Evolutionary conservation across 768 basidiomycete species (phyloP).

Genomic region (Lentinula raphanica): DNA sequence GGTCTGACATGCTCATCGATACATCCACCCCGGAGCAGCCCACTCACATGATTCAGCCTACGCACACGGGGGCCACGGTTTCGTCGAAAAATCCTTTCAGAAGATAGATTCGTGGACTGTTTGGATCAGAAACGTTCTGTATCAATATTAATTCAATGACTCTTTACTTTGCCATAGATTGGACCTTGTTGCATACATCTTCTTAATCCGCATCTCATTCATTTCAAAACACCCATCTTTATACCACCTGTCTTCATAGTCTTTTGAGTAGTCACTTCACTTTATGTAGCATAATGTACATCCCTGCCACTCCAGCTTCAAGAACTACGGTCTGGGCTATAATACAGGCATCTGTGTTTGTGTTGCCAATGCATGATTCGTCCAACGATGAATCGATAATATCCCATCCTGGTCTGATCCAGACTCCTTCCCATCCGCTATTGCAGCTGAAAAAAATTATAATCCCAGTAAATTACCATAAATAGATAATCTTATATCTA

Average conservation of each 20-base stretch:
- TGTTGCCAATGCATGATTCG: neutral
- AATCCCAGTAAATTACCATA: no score
- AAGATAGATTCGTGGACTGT: constrained; percentile 23
- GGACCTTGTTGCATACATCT: neutral
- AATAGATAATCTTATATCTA: no score
- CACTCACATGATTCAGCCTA: constrained; percentile 35
- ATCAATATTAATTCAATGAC: neutral
- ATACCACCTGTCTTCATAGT: neutral
- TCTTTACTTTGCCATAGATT: neutral
- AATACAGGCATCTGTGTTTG: neutral
- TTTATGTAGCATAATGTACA: neutral
- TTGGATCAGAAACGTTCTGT: neutral
- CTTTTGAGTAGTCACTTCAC: neutral
- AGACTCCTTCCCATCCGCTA: no score
- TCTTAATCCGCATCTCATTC: neutral
- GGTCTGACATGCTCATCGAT: constrained; percentile 3
- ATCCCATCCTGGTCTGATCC: no score
- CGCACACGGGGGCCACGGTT: constrained; percentile 30
- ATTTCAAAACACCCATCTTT: neutral
- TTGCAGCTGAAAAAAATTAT: no score
- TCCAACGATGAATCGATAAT: neutral
- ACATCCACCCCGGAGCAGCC: constrained; percentile 18
- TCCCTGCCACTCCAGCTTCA: no score
- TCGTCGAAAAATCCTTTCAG: constrained; percentile 53
- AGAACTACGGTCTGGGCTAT: neutral